Base-by-base conservation (phyloP, 345 rosid species). In the Pistacia vera region DNA sequence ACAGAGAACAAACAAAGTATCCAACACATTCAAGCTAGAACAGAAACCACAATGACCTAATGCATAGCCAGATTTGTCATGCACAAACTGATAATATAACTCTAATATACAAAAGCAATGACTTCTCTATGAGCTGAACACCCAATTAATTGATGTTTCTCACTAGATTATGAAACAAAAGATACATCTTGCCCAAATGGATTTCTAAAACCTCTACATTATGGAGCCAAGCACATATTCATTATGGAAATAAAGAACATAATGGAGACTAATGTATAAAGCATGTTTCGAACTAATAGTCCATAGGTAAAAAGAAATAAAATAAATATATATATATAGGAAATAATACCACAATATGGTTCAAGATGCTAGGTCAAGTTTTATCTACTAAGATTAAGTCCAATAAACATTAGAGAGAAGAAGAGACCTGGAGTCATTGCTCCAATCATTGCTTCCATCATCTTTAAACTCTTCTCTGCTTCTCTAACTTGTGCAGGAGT, bases 401-500 rank as follows among this genome's bases (percentile, higher is more conserved):
- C 41, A 72, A 59, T 36, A 75, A 52, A 66, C 20, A 48, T 62
- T 36, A 33, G 44, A 77, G 63, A 72, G 55, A 68, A 62, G 67
- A 81, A 51, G 30, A 77, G 33, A 93, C 99, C 99, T n/a, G 98
- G 91, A 33, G 97, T 91, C 99, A 96, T 96, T 75, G 84, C 97
- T 89, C 89, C 97, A 56, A 92, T 91, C 91, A 93, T 93, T 75
- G 83, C 90, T 87, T 96, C 99, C 95, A 92, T 91, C 63, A 88
- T 79, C 83, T 85, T 78, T 74, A 93, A 87, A 85, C 74, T 96
- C 91, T 91, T 96, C 87, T 93, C 99, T 0, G 98, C 95, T 74
- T 96, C 99, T 83, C 99, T 85, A 81, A 96, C 82, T 77, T 93
- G 99, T 57, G 97, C 88, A 33, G 99, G 99, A 80, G 93, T 91